Percentiles rank a stretch among this genome's conserved stretches.
Evolutionary conservation across 441 rosid species (phyloP).

Genomic region (Eutrema salsugineum): DNA sequence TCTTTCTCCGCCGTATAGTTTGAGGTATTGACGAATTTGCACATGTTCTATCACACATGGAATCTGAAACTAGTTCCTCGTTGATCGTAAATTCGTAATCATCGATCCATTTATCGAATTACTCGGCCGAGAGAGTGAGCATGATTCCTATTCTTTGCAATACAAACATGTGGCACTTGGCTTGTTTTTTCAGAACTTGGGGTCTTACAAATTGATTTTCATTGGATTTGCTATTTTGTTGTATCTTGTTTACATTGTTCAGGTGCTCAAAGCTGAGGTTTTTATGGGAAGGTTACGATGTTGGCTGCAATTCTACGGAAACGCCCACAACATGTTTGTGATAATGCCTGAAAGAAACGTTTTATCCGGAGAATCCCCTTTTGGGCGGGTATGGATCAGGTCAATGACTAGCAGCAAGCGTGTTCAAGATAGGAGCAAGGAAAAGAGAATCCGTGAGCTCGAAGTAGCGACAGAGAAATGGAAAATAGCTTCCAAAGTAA

Average conservation of each 20-base stretch:
- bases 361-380: slow-evolving; percentile 5
- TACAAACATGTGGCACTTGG: not conserved
- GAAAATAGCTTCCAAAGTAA: slow-evolving; percentile 62
- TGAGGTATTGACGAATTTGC: not conserved
- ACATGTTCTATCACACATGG: not conserved
- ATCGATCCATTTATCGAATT: not conserved
- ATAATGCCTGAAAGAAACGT: slow-evolving; percentile 38
- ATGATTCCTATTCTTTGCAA: not conserved
- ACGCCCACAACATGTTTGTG: slow-evolving; percentile 36
- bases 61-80: not conserved
- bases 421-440: slow-evolving; percentile 75
- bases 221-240: not conserved
- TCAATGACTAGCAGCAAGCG: slow-evolving; percentile 72
- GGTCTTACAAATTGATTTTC: not conserved
- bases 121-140: not conserved
- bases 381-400: slow-evolving; percentile 43
- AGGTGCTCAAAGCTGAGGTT: not conserved
- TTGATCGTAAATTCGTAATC: not conserved
- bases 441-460: slow-evolving; percentile 58
- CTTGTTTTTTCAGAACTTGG: too few species aligned
- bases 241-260: not conserved
- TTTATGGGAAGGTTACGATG: slow-evolving; percentile 1
- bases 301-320: not conserved
- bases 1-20: not conserved
- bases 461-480: slow-evolving; percentile 73